phyloP scores from a whole-genome alignment of 2,329 filamentous ascomycete genomes.

The Macrophomina tecta region DNA sequence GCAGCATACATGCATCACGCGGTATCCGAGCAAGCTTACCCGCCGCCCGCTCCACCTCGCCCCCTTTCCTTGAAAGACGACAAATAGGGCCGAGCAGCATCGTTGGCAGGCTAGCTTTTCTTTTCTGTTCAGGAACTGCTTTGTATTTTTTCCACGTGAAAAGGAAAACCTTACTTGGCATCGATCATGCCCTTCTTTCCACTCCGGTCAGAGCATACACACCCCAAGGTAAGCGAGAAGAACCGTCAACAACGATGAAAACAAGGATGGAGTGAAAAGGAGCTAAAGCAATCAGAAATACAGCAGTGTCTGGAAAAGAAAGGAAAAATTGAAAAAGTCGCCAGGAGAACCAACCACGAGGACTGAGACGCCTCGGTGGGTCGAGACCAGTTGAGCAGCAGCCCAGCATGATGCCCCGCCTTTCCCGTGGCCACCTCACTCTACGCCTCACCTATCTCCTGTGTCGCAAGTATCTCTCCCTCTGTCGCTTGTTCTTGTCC shows the following conservation, averaged over 20 bases:
- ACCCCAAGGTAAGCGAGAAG: slow-evolving; percentile 16
- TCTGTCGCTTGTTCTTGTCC: slow-evolving; percentile 13
- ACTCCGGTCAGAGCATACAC: slow-evolving; percentile 26
- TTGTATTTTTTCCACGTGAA: slow-evolving; percentile 21
- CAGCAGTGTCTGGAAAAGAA: slow-evolving; percentile 25
- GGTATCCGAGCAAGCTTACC: not conserved
- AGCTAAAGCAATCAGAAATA: slow-evolving; percentile 26
- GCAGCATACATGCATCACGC: not conserved
- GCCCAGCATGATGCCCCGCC: slow-evolving; percentile 18
- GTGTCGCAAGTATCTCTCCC: slow-evolving; percentile 4
- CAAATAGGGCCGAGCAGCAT: not conserved
- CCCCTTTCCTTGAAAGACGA: not conserved
- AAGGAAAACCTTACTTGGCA: slow-evolving; percentile 7
- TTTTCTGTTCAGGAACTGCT: slow-evolving; percentile 10
- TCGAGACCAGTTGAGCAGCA: slow-evolving; percentile 10
- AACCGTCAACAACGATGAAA: slow-evolving; percentile 11
- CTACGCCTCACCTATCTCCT: not conserved
- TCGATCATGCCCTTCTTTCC: slow-evolving; percentile 11
- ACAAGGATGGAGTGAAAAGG: slow-evolving; percentile 16
- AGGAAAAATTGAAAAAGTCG: slow-evolving; percentile 7
- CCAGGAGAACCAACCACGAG: slow-evolving; percentile 9
- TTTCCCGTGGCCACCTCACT: slow-evolving; percentile 17
- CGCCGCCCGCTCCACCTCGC: not conserved
- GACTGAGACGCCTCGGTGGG: slow-evolving; percentile 8
- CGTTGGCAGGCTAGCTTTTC: not conserved